These are phyloP conservation scores for Yueomyces sp. DNA, from an alignment of 805 yeast genomes.

Conservation along the genomic window DNA sequence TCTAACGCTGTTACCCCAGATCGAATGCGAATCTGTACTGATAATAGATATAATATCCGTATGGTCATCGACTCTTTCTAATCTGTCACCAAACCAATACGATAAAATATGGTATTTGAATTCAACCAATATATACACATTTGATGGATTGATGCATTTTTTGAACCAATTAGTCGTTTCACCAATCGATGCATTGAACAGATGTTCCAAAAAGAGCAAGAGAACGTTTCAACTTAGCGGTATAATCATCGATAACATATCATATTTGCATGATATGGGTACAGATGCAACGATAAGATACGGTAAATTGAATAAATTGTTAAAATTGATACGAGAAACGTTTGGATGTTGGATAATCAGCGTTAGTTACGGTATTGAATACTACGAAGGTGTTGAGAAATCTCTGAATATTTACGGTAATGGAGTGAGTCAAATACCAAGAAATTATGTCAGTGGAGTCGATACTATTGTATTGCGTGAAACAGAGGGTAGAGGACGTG, in stretches of 20 bases:
- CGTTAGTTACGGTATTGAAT: constrained; percentile 16
- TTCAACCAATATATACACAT: constrained; percentile 9
- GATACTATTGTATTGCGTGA: constrained; percentile 15
- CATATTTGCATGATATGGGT: constrained; percentile 11
- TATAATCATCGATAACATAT: constrained; percentile 22
- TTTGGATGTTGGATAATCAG: constrained; percentile 21
- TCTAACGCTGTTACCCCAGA: constrained; percentile 1
- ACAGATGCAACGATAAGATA: constrained; percentile 3
- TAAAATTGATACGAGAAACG: constrained; percentile 9
- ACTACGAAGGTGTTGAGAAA: constrained; percentile 17
- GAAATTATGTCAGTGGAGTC: constrained; percentile 14
- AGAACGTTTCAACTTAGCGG: constrained; percentile 11
- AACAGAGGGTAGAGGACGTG: constrained; percentile 8
- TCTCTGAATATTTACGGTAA: constrained; percentile 3
- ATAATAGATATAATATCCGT: constrained; percentile 16
- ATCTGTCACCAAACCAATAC: constrained; percentile 1
- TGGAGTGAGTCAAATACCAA: constrained; percentile 12
- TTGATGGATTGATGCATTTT: constrained; percentile 12
- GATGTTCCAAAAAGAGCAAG: constrained; percentile 4
- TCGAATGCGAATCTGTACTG: constrained; percentile 2
- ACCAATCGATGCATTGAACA: constrained; percentile 13
- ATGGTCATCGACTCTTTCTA: constrained; percentile 5
- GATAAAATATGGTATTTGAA: constrained; percentile 6
- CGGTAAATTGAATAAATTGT: constrained; percentile 7
- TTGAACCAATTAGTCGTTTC: constrained; percentile 11